Evolutionary conservation across 257 asterid genomes (phyloP).

Genomic region (Osmanthus fragrans): DNA sequence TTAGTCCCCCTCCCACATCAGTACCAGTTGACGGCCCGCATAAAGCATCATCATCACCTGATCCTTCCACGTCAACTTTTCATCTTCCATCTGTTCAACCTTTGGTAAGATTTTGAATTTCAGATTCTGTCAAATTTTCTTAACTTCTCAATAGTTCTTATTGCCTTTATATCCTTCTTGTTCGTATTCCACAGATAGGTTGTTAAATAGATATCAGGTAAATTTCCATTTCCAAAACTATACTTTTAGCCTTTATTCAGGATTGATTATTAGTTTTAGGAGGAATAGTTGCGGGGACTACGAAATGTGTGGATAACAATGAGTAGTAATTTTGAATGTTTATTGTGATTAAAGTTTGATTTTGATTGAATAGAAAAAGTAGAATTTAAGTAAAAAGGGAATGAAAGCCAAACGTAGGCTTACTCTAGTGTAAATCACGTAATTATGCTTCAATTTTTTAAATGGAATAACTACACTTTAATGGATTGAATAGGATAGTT

Average conservation of each 20-base stretch:
- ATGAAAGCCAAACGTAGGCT: neutral
- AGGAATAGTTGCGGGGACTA: too few species aligned
- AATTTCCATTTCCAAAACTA: neutral
- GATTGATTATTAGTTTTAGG: too few species aligned
- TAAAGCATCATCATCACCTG: conserved; percentile 37
- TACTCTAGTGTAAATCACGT: neutral
- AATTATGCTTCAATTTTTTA: neutral
- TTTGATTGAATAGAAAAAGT: too few species aligned
- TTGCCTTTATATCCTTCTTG: conserved; percentile 20
- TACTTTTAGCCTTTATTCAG: too few species aligned
- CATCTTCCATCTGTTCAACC: conserved; percentile 29
- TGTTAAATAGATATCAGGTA: neutral
- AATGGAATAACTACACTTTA: neutral
- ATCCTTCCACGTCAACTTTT: conserved; percentile 35
- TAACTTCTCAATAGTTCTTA: conserved; percentile 22
- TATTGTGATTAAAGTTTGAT: too few species aligned
- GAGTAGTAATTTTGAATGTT: too few species aligned
- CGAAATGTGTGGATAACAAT: too few species aligned
- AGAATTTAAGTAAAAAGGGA: too few species aligned
- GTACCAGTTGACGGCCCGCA: conserved; percentile 58
- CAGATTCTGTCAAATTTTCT: conserved; percentile 26
- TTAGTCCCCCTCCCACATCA: conserved; percentile 51
- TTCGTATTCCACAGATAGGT: conserved; percentile 23
- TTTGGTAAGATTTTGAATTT: conserved; percentile 34
- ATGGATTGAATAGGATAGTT: too few species aligned